A percentile compares a stretch with the other conserved stretches of the same genome.
These are phyloP conservation scores for Blastobotrys parvus DNA, from an alignment of 805 yeast genomes.

Conservation along the genomic window DNA sequence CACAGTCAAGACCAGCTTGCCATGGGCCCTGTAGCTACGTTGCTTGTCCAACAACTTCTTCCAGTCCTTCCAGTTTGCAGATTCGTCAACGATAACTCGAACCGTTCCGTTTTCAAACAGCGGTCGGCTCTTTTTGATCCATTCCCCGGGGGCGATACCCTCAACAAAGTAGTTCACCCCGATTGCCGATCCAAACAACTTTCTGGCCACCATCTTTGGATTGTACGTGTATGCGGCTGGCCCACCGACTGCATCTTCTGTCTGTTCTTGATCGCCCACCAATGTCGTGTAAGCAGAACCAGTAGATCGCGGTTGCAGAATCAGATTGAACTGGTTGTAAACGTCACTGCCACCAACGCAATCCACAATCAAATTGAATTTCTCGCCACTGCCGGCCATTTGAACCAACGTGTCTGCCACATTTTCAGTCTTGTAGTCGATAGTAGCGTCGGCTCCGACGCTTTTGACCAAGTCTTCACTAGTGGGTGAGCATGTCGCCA, in stretches of 20 bases:
- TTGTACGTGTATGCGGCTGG: conserved; percentile 16
- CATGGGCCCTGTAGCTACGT: conserved; percentile 43
- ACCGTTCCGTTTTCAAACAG: conserved; percentile 39
- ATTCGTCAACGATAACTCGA: conserved; percentile 45
- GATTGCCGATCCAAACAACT: conserved; percentile 20
- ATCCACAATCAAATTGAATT: conserved; percentile 58
- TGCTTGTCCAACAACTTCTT: conserved; percentile 44
- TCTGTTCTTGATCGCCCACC: conserved; percentile 54
- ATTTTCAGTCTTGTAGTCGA: conserved; percentile 44
- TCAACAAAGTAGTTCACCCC: conserved; percentile 24
- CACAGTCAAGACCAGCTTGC: conserved; percentile 50
- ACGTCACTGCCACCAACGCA: conserved; percentile 52
- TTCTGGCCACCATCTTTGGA: conserved; percentile 21
- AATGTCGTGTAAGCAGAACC: conserved; percentile 46
- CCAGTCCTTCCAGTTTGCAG: conserved; percentile 40
- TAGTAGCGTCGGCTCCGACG: conserved; percentile 49
- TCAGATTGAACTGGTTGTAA: conserved; percentile 33
- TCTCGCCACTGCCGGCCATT: conserved; percentile 27
- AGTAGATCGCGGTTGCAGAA: conserved; percentile 39
- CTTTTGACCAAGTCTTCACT: conserved; percentile 37
- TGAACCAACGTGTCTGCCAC: conserved; percentile 5
- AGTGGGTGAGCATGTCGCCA: conserved; percentile 44
- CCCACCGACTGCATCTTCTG: too few relatives aligned
- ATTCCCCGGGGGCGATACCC: conserved; percentile 24
- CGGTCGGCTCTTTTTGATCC: conserved; percentile 37